A percentile compares a stretch with the other conserved stretches of the same genome.
Conservation (phyloP, 2,329 filamentous ascomycete genomes). For the Furcasterigmium furcatum region DNA sequence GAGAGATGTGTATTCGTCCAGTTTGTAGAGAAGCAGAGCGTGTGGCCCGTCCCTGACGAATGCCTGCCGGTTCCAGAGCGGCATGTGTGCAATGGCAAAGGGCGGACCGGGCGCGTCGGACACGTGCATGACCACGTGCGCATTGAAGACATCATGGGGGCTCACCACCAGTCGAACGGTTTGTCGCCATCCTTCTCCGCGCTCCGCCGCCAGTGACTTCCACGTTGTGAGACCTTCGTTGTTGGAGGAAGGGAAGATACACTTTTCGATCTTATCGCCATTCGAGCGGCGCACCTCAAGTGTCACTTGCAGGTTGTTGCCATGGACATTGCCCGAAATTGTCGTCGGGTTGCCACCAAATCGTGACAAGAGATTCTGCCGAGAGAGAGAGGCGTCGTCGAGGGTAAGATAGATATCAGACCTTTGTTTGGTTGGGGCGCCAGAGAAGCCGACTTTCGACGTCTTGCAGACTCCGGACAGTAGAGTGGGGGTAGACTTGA, state of each 20-base stretch:
- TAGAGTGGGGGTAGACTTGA: constrained; percentile 83
- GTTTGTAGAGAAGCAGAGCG: constrained; percentile 78
- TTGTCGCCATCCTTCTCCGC: constrained; percentile 82
- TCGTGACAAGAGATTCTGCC: constrained; percentile 68
- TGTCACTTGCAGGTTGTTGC: constrained; percentile 80
- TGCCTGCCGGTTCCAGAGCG: constrained; percentile 87
- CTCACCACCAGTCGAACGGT: constrained; percentile 79
- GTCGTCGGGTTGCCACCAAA: constrained; percentile 72
- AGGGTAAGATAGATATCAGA: constrained; percentile 96
- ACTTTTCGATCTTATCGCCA: constrained; percentile 82
- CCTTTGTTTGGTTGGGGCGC: constrained; percentile 80
- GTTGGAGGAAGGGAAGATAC: constrained; percentile 85
- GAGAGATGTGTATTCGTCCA: constrained; percentile 80
- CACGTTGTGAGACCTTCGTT: constrained; percentile 76
- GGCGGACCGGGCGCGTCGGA: constrained; percentile 83
- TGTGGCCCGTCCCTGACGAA: constrained; percentile 87
- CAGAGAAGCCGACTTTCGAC: constrained; percentile 88
- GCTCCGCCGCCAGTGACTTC: constrained; percentile 77
- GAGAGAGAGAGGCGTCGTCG: constrained; percentile 72
- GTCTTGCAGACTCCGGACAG: constrained; percentile 80
- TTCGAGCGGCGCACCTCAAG: constrained; percentile 79
- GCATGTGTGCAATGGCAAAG: constrained; percentile 90
- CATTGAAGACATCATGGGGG: constrained; percentile 73
- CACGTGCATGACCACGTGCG: constrained; percentile 86
- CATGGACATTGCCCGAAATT: constrained; percentile 56